Conservation (phyloP, 2,329 filamentous ascomycete genomes). For the Purpureocillium lavendulum region DNA sequence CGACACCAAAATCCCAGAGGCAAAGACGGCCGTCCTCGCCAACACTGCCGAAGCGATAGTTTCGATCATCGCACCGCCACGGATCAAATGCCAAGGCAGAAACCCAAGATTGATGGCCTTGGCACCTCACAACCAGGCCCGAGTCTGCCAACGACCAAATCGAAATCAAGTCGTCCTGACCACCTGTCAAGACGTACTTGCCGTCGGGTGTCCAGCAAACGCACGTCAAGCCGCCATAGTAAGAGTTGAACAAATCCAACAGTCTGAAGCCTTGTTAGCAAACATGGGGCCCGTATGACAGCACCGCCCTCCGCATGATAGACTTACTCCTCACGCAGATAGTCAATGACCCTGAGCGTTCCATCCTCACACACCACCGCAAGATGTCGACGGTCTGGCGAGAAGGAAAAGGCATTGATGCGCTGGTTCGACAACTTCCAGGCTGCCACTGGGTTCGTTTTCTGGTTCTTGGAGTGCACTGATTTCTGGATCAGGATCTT, state of each 20-base stretch:
- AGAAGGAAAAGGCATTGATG: slow-evolving; percentile 88
- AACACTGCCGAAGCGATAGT: slow-evolving; percentile 92
- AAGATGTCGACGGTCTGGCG: slow-evolving; percentile 77
- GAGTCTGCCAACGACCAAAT: slow-evolving; percentile 89
- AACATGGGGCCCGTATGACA: too few species aligned
- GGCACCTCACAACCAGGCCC: slow-evolving; percentile 80
- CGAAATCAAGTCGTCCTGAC: slow-evolving; percentile 90
- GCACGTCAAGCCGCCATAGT: slow-evolving; percentile 87
- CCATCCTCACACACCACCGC: slow-evolving; percentile 91
- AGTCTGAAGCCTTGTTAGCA: slow-evolving; percentile 42
- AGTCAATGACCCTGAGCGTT: slow-evolving; percentile 82
- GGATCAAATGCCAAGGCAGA: slow-evolving; percentile 90
- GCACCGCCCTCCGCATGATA: too few species aligned
- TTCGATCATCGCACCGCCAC: slow-evolving; percentile 92
- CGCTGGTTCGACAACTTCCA: slow-evolving; percentile 91
- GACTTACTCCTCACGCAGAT: slow-evolving; percentile 75
- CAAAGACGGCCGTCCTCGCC: slow-evolving; percentile 87
- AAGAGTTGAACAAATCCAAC: slow-evolving; percentile 79
- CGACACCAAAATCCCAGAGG: slow-evolving; percentile 95
- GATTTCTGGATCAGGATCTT: slow-evolving; percentile 76
- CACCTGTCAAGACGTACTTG: slow-evolving; percentile 89
- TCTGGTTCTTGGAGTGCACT: slow-evolving; percentile 88
- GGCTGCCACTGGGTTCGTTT: slow-evolving; percentile 80
- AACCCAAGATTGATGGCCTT: slow-evolving; percentile 94
- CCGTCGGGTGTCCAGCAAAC: slow-evolving; percentile 98